These are phyloP conservation scores for Arthrinium phaeospermum DNA, from an alignment of 2,329 filamentous ascomycete genomes.

Conservation along the genomic window DNA sequence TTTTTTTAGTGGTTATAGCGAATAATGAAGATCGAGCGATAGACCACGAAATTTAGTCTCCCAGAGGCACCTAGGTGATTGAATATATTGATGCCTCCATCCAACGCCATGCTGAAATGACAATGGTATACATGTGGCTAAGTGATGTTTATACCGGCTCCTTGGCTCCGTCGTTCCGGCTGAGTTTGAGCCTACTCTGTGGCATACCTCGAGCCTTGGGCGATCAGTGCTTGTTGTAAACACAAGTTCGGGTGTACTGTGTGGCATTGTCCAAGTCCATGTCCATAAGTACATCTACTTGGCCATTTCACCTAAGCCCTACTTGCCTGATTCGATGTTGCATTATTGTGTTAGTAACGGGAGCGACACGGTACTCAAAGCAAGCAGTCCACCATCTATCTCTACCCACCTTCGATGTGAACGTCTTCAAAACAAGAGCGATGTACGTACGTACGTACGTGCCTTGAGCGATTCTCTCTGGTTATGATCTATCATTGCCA, in stretches of 20 bases:
- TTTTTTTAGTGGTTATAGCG: conserved; percentile 10
- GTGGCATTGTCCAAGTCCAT: neutral
- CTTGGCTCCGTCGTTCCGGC: neutral
- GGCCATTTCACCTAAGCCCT: no score
- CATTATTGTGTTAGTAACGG: neutral
- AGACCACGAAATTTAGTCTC: neutral
- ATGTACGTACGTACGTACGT: neutral
- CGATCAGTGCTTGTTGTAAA: neutral
- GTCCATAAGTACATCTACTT: neutral
- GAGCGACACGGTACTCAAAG: no score
- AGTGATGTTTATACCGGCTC: neutral
- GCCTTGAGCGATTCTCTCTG: neutral
- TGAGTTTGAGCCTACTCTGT: neutral
- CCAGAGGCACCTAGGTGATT: neutral
- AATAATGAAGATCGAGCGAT: conserved; percentile 15
- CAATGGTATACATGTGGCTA: neutral
- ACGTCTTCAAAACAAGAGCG: neutral
- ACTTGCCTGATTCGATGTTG: neutral
- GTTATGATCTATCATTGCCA: neutral
- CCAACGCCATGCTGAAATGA: neutral
- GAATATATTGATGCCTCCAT: neutral
- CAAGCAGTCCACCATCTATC: no score
- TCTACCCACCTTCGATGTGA: no score
- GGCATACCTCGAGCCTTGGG: neutral
- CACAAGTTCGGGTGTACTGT: neutral